Percentiles rank a stretch among this genome's conserved stretches.
phyloP scores from a whole-genome alignment of 768 basidiomycete genomes.

The Collybia sp. region DNA sequence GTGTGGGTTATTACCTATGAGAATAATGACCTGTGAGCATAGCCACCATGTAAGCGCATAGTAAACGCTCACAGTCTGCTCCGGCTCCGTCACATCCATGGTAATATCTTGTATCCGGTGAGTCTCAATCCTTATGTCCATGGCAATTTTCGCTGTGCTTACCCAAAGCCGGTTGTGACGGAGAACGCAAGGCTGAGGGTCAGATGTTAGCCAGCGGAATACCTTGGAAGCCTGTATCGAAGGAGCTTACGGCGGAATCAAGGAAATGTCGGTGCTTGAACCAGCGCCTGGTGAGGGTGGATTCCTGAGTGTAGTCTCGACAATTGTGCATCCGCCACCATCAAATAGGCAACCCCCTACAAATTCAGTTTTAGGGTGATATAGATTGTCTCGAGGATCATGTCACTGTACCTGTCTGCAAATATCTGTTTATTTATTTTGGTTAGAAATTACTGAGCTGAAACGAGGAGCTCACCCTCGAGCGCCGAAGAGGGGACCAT shows the following conservation, averaged over 20 bases:
- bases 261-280: conserved; percentile 28
- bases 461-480: conserved; percentile 22
- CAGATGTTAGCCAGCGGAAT: not conserved
- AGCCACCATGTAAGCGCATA: not conserved
- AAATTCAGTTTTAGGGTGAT: no score
- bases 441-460: conserved; percentile 5
- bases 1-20: conserved; percentile 17
- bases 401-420: conserved; percentile 19
- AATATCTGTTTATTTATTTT: conserved; percentile 14
- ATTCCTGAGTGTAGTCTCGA: conserved; percentile 30
- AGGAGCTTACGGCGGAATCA: conserved; percentile 25
- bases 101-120: conserved; percentile 12
- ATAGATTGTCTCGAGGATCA: no score
- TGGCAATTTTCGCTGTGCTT: not conserved
- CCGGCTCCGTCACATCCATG: conserved; percentile 23
- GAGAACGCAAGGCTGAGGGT: conserved; percentile 23
- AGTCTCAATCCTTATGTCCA: not conserved
- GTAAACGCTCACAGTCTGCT: conserved; percentile 16
- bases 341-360: conserved; percentile 25
- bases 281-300: conserved; percentile 19
- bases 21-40: not conserved
- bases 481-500: conserved; percentile 22
- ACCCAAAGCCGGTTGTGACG: conserved; percentile 27
- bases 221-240: not conserved
- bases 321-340: conserved; percentile 31